phyloP scores from a whole-genome alignment of 345 rosid genomes.

The Pelargonium nanum region DNA sequence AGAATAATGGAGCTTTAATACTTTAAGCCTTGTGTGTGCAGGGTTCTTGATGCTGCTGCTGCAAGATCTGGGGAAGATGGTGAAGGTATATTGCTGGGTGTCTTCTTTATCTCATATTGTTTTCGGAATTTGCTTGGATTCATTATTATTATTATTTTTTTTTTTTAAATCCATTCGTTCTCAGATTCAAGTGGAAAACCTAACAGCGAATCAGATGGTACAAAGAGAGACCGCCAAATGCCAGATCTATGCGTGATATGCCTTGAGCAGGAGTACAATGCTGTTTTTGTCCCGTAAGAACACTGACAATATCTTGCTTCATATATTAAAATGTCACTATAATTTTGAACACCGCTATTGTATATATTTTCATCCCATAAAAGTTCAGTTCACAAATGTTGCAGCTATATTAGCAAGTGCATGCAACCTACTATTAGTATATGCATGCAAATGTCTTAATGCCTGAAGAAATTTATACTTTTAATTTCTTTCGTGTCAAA shows the following conservation, averaged over 20 bases:
- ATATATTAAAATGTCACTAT: too few relatives aligned
- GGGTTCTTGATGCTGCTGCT: slow-evolving; percentile 91
- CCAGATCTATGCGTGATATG: slow-evolving; percentile 95
- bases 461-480: too few relatives aligned
- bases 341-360: too few relatives aligned
- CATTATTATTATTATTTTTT: too few relatives aligned
- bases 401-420: too few relatives aligned
- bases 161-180: slow-evolving; percentile 10
- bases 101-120: not conserved
- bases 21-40: slow-evolving; percentile 18
- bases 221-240: slow-evolving; percentile 48
- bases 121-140: not conserved
- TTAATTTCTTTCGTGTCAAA: too few relatives aligned
- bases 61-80: slow-evolving; percentile 44
- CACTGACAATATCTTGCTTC: too few relatives aligned
- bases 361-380: too few relatives aligned
- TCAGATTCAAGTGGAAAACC: slow-evolving; percentile 37
- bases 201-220: slow-evolving; percentile 35
- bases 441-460: too few relatives aligned
- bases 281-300: slow-evolving; percentile 83
- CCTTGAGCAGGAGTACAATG: slow-evolving; percentile 84
- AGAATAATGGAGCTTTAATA: slow-evolving; percentile 10
- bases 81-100: slow-evolving; percentile 39
- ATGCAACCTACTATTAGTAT: too few relatives aligned
- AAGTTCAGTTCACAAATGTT: too few relatives aligned